A percentile compares a stretch with the other conserved stretches of the same genome.
phyloP scores from a whole-genome alignment of 805 yeast genomes.

The Kodamaea fukazawae region DNA sequence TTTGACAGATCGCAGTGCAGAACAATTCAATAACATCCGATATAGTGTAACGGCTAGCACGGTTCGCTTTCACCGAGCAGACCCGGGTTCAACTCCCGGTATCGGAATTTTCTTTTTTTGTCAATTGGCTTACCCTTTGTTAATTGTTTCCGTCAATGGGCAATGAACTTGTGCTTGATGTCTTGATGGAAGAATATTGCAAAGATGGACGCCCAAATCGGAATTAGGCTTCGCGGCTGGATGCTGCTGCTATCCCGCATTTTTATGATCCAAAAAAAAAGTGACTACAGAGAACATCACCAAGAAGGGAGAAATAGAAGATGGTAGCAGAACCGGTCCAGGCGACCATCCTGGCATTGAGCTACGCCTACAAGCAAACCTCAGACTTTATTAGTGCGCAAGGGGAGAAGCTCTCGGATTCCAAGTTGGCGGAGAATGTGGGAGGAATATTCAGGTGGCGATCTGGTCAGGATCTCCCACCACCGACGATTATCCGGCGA shows the following conservation, averaged over 20 bases:
- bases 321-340: constrained; percentile 48
- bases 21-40: constrained; percentile 41
- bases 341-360: constrained; percentile 33
- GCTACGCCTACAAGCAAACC: constrained; percentile 19
- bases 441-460: not conserved
- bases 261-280: too few relatives aligned
- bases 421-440: constrained; percentile 10
- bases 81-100: constrained; percentile 88
- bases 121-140: too few relatives aligned
- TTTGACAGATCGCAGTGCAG: too few relatives aligned
- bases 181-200: too few relatives aligned
- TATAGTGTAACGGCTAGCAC: constrained; percentile 82
- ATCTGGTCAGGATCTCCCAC: not conserved
- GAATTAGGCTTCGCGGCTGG: too few relatives aligned
- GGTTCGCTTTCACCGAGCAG: constrained; percentile 84
- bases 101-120: constrained; percentile 47
- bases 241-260: too few relatives aligned
- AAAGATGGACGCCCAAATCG: too few relatives aligned
- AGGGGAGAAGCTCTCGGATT: constrained; percentile 21
- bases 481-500: constrained; percentile 5
- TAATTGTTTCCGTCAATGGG: too few relatives aligned
- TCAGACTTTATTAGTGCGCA: constrained; percentile 21
- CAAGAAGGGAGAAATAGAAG: not conserved
- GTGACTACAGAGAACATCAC: too few relatives aligned
- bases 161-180: too few relatives aligned